Evolutionary conservation across 345 rosid genomes (phyloP).

Genomic region (Ceriops tagal): DNA sequence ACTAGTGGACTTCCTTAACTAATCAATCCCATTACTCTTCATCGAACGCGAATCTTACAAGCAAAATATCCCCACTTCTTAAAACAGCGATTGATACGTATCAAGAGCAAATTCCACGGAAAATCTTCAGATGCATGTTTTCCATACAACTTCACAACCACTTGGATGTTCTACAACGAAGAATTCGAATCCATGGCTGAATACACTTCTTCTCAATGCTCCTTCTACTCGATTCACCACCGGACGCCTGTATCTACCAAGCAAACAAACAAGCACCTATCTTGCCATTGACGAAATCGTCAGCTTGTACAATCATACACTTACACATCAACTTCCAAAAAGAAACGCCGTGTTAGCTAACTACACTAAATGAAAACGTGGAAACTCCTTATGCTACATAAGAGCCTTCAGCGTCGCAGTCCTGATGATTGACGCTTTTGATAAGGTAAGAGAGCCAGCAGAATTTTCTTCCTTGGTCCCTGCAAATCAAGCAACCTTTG

Average conservation of each 20-base stretch:
- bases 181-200: neutral
- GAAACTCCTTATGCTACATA: neutral
- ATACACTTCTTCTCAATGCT: too few relatives aligned
- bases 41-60: too few relatives aligned
- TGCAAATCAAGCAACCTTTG: slow-evolving; percentile 20
- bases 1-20: too few relatives aligned
- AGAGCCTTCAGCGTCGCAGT: neutral
- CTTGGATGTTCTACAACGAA: neutral
- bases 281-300: neutral
- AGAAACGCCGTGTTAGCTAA: neutral
- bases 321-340: neutral
- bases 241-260: too few relatives aligned
- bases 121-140: too few relatives aligned
- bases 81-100: too few relatives aligned
- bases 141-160: neutral
- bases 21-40: too few relatives aligned
- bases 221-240: too few relatives aligned
- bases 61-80: too few relatives aligned
- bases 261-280: neutral
- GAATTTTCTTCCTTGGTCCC: slow-evolving; percentile 70
- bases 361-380: neutral
- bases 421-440: slow-evolving; percentile 11
- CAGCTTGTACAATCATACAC: neutral
- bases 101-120: too few relatives aligned
- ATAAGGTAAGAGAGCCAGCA: slow-evolving; percentile 38